Evolutionary conservation across 768 basidiomycete genomes (phyloP).

Genomic region (Boletus sensibilis): DNA sequence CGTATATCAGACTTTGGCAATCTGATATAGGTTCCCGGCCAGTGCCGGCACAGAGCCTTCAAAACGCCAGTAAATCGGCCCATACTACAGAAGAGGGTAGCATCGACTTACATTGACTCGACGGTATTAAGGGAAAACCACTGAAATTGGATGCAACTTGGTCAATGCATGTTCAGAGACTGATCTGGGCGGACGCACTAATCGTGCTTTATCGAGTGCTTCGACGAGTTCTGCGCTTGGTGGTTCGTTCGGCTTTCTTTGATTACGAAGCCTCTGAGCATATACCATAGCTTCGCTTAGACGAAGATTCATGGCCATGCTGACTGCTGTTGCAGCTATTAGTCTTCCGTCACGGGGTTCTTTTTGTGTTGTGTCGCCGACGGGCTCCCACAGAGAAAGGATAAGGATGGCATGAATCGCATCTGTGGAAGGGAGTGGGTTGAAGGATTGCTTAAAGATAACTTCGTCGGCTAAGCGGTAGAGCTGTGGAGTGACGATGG

Average conservation of each 20-base stretch:
- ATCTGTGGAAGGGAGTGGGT: constrained; percentile 41
- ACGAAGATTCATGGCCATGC: constrained; percentile 46
- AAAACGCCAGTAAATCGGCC: constrained; percentile 1
- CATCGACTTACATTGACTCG: constrained; percentile 38
- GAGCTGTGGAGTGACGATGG: constrained; percentile 38
- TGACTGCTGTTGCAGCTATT: constrained; percentile 42
- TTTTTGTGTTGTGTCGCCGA: constrained; percentile 32
- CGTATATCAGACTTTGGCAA: constrained; percentile 30
- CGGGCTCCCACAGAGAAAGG: constrained; percentile 45
- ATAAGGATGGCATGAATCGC: constrained; percentile 42
- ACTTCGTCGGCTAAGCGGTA: constrained; percentile 42
- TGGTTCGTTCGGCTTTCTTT: constrained; percentile 28
- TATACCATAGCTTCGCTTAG: constrained; percentile 38
- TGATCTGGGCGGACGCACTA: constrained; percentile 30
- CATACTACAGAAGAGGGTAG: neutral
- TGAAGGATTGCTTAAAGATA: constrained; percentile 41
- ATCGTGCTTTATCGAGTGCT: constrained; percentile 36
- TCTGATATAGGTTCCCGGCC: constrained; percentile 41
- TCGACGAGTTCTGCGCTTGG: constrained; percentile 33
- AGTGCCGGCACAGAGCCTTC: constrained; percentile 43
- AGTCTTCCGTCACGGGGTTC: constrained; percentile 40
- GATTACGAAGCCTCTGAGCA: constrained; percentile 29
- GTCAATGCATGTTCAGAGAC: constrained; percentile 16
- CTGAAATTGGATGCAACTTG: constrained; percentile 22
- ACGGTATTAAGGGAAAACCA: constrained; percentile 40